Percentiles rank a stretch among this genome's conserved stretches.
Conservation (phyloP, 805 yeast genomes). For the Hanseniaspora lindneri region DNA sequence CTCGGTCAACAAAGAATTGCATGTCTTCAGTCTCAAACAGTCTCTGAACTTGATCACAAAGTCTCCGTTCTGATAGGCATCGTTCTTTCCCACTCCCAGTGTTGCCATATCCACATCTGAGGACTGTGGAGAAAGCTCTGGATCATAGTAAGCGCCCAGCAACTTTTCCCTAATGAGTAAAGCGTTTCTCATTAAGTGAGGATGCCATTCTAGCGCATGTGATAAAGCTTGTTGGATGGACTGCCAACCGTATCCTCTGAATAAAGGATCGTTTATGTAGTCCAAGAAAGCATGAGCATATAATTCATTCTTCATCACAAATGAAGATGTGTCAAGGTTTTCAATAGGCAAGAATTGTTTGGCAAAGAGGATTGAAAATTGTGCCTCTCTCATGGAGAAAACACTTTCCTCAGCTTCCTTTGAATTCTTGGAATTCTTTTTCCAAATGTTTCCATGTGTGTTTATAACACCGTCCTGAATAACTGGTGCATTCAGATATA, state of each 20-base stretch:
- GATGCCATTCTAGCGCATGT: conserved; percentile 95
- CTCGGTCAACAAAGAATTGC: conserved; percentile 36
- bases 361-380: conserved; percentile 12
- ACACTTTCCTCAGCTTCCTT: conserved; percentile 50
- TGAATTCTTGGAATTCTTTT: conserved; percentile 62
- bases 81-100: conserved; percentile 24
- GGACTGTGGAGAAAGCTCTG: conserved; percentile 19
- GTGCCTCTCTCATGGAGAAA: conserved; percentile 5
- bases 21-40: conserved; percentile 40
- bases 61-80: conserved; percentile 52
- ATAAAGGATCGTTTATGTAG: conserved; percentile 63
- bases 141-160: conserved; percentile 38
- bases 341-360: conserved; percentile 14
- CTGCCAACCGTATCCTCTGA: conserved; percentile 45
- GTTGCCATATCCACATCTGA: conserved; percentile 19
- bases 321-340: conserved; percentile 32
- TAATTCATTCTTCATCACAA: conserved; percentile 55
- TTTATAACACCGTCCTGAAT: conserved; percentile 30
- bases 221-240: conserved; percentile 56
- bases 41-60: conserved; percentile 51
- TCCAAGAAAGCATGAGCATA: conserved; percentile 63
- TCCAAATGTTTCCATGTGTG: conserved; percentile 54
- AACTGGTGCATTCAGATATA: conserved; percentile 35
- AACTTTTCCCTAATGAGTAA: conserved; percentile 58
- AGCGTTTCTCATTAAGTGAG: conserved; percentile 58